phyloP scores from a whole-genome alignment of 768 basidiomycete genomes.

The Lentinus tigrinus region DNA sequence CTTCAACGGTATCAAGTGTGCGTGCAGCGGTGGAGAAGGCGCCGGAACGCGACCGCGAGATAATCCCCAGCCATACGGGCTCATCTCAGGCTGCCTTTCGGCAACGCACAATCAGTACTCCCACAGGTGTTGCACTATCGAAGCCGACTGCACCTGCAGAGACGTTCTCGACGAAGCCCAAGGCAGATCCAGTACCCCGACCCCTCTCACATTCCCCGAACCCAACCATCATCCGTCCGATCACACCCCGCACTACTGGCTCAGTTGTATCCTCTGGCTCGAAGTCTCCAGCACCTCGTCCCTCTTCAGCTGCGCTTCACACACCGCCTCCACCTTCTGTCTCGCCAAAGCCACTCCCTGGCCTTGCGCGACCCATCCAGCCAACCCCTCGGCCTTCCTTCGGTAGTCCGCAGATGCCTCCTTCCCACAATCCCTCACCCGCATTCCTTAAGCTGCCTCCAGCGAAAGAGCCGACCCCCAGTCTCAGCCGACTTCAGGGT shows the following conservation, averaged over 20 bases:
- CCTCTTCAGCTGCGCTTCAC: slow-evolving; percentile 10
- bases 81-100: slow-evolving; percentile 25
- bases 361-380: slow-evolving; percentile 53
- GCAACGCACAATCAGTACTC: slow-evolving; percentile 53
- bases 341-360: slow-evolving; percentile 27
- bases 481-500: slow-evolving; percentile 78
- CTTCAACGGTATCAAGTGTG: slow-evolving; percentile 25
- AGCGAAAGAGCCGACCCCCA: slow-evolving; percentile 75
- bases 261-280: background rate
- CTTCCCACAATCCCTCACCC: slow-evolving; percentile 47
- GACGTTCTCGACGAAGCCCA: slow-evolving; percentile 3
- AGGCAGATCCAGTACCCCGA: slow-evolving; percentile 2
- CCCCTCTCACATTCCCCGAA: slow-evolving; percentile 10
- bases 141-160: background rate
- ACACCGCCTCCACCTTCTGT: slow-evolving; percentile 22
- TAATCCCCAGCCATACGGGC: slow-evolving; percentile 33
- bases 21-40: slow-evolving; percentile 37
- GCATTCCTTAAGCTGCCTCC: slow-evolving; percentile 57
- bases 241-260: slow-evolving; percentile 1
- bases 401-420: slow-evolving; percentile 41
- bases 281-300: slow-evolving; percentile 14
- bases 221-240: slow-evolving; percentile 2
- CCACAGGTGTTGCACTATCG: slow-evolving; percentile 24
- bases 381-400: slow-evolving; percentile 48
- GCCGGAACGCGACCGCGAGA: slow-evolving; percentile 35